A percentile compares a stretch with the other conserved stretches of the same genome.
Evolutionary conservation across 1,284 basidiomycete species (phyloP).

Genomic region (Boletellus sp.): DNA sequence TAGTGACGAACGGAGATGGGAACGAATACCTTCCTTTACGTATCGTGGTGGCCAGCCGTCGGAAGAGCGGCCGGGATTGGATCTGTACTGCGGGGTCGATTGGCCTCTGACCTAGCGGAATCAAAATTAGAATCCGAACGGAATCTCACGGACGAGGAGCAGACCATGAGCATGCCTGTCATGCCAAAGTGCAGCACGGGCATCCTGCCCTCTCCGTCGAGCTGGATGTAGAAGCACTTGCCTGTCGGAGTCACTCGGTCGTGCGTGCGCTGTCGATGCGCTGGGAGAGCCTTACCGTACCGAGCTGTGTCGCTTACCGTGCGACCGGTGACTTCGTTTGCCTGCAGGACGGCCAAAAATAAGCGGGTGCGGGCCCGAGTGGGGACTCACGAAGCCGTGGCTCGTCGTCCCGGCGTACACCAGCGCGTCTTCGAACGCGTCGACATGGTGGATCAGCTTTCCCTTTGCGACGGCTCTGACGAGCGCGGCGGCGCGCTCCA

Average conservation of each 20-base stretch:
- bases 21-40: neutral
- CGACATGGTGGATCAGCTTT: neutral
- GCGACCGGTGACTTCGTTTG: slow-evolving; percentile 39
- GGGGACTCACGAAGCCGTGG: neutral
- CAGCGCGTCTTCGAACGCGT: neutral
- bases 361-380: neutral
- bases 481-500: neutral
- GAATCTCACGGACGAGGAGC: slow-evolving; percentile 4
- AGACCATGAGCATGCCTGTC: slow-evolving; percentile 78
- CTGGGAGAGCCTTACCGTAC: slow-evolving; percentile 45
- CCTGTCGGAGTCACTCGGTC: slow-evolving; percentile 44
- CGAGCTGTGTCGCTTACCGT: slow-evolving; percentile 47
- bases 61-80: slow-evolving; percentile 34
- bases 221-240: slow-evolving; percentile 48
- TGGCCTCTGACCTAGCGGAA: slow-evolving; percentile 57
- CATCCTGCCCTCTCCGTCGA: slow-evolving; percentile 52
- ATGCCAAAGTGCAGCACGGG: slow-evolving; percentile 58
- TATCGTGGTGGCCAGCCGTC: slow-evolving; percentile 62
- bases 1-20: neutral
- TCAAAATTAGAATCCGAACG: neutral
- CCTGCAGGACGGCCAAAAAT: neutral
- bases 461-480: neutral
- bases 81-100: slow-evolving; percentile 55
- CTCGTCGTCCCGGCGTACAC: neutral
- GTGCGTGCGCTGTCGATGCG: neutral